Evolutionary conservation across 208 protist genomes (phyloP).

Genomic region (Acanthamoeba quina): DNA sequence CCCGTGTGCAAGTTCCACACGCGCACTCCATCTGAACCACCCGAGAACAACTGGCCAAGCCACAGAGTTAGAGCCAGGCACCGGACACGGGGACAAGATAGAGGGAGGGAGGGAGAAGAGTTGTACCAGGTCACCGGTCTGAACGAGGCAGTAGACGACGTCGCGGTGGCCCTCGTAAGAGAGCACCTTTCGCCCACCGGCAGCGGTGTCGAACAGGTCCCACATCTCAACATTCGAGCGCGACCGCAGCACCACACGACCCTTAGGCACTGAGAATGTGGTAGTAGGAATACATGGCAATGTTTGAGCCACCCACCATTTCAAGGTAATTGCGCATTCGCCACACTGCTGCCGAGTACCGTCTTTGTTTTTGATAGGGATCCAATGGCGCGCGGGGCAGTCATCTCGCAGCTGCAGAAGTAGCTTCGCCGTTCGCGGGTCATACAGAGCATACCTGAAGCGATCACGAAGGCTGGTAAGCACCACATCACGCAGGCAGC

Average conservation of each 20-base stretch:
- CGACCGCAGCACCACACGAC: background rate
- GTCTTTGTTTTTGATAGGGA: background rate
- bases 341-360: background rate
- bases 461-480: background rate
- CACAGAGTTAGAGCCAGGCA: background rate
- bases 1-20: slow-evolving; percentile 28
- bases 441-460: background rate
- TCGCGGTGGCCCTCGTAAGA: slow-evolving; percentile 27
- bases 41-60: background rate
- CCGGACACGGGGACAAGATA: background rate
- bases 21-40: background rate
- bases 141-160: background rate
- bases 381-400: slow-evolving; percentile 9
- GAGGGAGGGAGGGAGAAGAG: background rate
- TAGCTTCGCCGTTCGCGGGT: background rate
- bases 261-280: background rate
- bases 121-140: slow-evolving; percentile 2
- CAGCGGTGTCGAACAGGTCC: background rate
- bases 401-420: background rate
- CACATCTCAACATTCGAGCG: background rate
- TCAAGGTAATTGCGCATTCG: background rate
- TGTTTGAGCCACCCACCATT: background rate
- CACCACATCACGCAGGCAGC: background rate
- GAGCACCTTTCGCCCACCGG: background rate
- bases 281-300: background rate